phyloP scores from a whole-genome alignment of 345 rosid species.

The Pelargonium nanum region DNA sequence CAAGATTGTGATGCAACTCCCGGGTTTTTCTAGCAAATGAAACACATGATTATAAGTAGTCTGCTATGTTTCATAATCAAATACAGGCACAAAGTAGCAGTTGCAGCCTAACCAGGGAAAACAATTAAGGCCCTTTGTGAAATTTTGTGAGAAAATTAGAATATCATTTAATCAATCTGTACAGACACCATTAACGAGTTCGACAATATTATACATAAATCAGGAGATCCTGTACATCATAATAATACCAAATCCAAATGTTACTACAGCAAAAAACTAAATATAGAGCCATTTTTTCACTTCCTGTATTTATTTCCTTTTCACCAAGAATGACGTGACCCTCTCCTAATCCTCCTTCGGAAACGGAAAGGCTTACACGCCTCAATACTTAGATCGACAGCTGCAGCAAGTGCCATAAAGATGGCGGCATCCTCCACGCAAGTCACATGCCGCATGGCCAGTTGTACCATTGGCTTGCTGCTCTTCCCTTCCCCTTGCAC shows the following conservation, averaged over 20 bases:
- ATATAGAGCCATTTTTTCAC: slow-evolving; percentile 15
- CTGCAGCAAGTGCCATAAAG: slow-evolving; percentile 93
- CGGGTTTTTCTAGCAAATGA: too few relatives aligned
- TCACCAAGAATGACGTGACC: slow-evolving; percentile 56
- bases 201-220: slow-evolving; percentile 12
- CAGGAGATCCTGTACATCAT: slow-evolving; percentile 24
- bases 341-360: slow-evolving; percentile 52
- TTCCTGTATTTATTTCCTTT: slow-evolving; percentile 7
- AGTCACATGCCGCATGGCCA: slow-evolving; percentile 81
- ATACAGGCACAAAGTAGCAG: too few relatives aligned
- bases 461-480: slow-evolving; percentile 74
- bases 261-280: slow-evolving; percentile 1
- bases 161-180: too few relatives aligned
- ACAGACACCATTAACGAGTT: slow-evolving; percentile 7
- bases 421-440: slow-evolving; percentile 96
- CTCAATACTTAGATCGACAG: slow-evolving; percentile 84
- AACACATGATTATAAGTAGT: too few relatives aligned
- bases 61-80: too few relatives aligned
- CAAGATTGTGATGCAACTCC: too few relatives aligned
- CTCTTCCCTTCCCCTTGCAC: slow-evolving; percentile 88
- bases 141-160: too few relatives aligned
- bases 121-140: too few relatives aligned
- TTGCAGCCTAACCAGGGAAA: too few relatives aligned
- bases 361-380: slow-evolving; percentile 89
- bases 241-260: slow-evolving; percentile 20